These are phyloP conservation scores for Allium sativum DNA, from an alignment of 106 monocot species.

Conservation along the genomic window DNA sequence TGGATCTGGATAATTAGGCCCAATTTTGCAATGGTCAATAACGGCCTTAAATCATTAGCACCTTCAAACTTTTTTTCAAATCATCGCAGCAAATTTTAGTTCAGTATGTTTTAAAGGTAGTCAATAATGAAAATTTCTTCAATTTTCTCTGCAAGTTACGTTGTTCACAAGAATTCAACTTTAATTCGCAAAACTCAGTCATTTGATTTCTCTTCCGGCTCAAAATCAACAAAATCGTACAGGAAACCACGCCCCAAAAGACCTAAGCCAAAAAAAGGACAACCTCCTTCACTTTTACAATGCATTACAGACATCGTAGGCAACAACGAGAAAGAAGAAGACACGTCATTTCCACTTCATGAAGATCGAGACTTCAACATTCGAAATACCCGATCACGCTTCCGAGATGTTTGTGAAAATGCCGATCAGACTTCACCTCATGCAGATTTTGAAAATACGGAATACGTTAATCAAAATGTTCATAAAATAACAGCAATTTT, in stretches of 20 bases:
- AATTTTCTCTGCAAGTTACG: not conserved
- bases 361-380: not conserved
- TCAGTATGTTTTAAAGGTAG: too few relatives aligned
- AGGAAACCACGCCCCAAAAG: not conserved
- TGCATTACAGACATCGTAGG: slow-evolving; percentile 12
- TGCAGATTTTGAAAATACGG: not conserved
- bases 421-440: slow-evolving; percentile 12
- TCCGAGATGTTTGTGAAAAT: slow-evolving; percentile 32
- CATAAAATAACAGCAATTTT: slow-evolving; percentile 47
- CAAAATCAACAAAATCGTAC: slow-evolving; percentile 9
- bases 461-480: slow-evolving; percentile 47
- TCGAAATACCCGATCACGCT: not conserved
- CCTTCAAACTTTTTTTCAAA: too few relatives aligned
- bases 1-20: too few relatives aligned
- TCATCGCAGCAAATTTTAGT: too few relatives aligned
- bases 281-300: slow-evolving; percentile 17
- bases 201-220: slow-evolving; percentile 8
- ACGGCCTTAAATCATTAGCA: too few relatives aligned
- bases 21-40: too few relatives aligned
- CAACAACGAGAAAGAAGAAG: not conserved
- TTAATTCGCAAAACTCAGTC: not conserved
- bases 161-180: not conserved
- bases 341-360: not conserved
- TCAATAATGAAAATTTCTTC: not conserved
- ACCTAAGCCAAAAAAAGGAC: not conserved